Percentiles rank a stretch among this genome's conserved stretches.
These are phyloP conservation scores for Kwoniella shivajii DNA, from an alignment of 1,284 basidiomycete genomes.

Conservation along the genomic window DNA sequence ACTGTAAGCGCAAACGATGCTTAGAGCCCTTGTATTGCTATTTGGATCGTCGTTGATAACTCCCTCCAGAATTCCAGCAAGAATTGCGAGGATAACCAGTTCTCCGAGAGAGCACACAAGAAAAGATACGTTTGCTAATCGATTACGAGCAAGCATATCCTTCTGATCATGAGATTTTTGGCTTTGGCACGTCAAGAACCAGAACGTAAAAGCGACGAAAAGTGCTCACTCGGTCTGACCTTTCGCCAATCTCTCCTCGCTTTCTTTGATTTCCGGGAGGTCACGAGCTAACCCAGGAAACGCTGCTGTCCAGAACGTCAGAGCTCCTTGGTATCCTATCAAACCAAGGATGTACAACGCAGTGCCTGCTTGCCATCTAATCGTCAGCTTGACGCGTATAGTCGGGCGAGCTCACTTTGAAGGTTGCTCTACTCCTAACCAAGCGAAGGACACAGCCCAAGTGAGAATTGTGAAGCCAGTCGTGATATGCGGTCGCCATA, in stretches of 20 bases:
- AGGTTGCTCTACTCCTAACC: constrained; percentile 59
- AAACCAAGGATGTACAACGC: constrained; percentile 79
- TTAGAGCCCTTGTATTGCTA: constrained; percentile 78
- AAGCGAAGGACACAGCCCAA: constrained; percentile 77
- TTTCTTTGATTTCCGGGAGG: constrained; percentile 65
- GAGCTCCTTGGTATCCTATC: constrained; percentile 74
- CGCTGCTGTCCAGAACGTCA: constrained; percentile 75
- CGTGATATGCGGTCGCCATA: constrained; percentile 74
- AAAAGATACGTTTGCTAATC: constrained; percentile 78
- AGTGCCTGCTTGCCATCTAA: constrained; percentile 73
- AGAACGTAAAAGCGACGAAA: constrained; percentile 60
- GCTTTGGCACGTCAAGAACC: constrained; percentile 63
- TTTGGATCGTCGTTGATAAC: constrained; percentile 69
- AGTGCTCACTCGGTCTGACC: constrained; percentile 58
- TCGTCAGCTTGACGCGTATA: not conserved
- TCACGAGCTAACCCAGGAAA: constrained; percentile 82
- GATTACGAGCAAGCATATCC: constrained; percentile 70
- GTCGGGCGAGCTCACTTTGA: constrained; percentile 25
- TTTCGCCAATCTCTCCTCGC: constrained; percentile 63
- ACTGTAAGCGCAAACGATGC: constrained; percentile 71
- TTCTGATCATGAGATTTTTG: constrained; percentile 63
- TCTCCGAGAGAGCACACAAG: constrained; percentile 71
- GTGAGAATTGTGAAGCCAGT: constrained; percentile 71
- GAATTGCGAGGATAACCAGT: constrained; percentile 69
- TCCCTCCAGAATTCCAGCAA: constrained; percentile 75